Evolutionary conservation across 2,329 filamentous ascomycete species (phyloP), one percentile per base, ranked within the genome.

Genomic region (Penicillium sp.): DNA sequence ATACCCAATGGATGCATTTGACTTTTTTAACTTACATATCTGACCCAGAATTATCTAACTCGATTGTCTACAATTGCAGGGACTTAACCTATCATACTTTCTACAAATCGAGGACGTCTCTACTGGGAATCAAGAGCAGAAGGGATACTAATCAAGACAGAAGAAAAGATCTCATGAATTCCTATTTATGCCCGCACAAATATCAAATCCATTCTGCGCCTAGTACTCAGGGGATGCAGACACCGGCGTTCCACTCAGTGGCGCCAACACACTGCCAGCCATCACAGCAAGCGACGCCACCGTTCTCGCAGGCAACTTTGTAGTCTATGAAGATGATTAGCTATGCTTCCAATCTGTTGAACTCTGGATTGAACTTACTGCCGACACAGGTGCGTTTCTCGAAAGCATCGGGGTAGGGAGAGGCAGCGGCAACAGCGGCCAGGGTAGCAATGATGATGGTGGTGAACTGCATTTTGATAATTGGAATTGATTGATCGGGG

Each of bases 1-100:
- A 65, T 63, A 63, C 60, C 62, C 62, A 60, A 60, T 64, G 58
- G 54, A 65, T 61, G 51, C 62, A 58, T 59, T 56, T 57, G 54
- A 52, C 44, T 44, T 56, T 52, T 14, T 24, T 21, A 47, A 11
- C 22, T 2, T 16, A 33, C 14, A 33, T 7, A 16, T 3, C 31
- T 16, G 1, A 2, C 1, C 1, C 29, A 14, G 29, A 14, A 31
- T 31, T 13, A 1, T 16, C 14, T 0, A 2, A 7, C 13, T 33
- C 6, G 11, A 4, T 13, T 13, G 14, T 33, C 31, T 1, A 2
- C 31, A 33, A 16, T 3, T 33, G 14, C 6, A 6, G 0, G 14
- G 31, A 7, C 31, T 33, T 11, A 29, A 2, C 1, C 4, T 29
- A 29, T 29, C 1, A 14, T 13, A 14, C 11, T 33, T 33, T 4